Evolutionary conservation across 2,329 filamentous ascomycete genomes (phyloP).

Genomic region (Talaromyces rugulosus): DNA sequence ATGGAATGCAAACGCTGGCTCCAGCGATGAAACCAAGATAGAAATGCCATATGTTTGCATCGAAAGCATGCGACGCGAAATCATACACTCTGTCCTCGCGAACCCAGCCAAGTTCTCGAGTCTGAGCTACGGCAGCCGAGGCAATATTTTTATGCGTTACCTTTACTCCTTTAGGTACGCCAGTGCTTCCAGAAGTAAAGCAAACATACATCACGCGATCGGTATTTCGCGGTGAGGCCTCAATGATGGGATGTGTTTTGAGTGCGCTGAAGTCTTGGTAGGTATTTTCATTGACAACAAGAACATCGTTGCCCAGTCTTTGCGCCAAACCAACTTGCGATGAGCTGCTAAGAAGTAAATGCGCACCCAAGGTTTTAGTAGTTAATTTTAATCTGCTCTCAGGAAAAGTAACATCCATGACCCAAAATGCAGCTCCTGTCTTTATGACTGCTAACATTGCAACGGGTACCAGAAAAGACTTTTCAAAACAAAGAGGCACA

Average conservation of each 20-base stretch:
- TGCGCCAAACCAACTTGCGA: neutral
- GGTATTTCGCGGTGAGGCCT: neutral
- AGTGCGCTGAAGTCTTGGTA: too few species aligned
- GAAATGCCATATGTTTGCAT: slow-evolving; percentile 21
- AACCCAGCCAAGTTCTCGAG: slow-evolving; percentile 37
- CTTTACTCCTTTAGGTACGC: slow-evolving; percentile 4
- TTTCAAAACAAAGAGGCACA: slow-evolving; percentile 10
- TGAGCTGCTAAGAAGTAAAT: neutral
- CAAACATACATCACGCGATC: neutral
- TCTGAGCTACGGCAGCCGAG: slow-evolving; percentile 47
- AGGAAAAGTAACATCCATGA: slow-evolving; percentile 3
- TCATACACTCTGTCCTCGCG: slow-evolving; percentile 54
- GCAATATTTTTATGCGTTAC: slow-evolving; percentile 39
- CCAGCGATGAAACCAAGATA: neutral
- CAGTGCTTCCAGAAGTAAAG: slow-evolving; percentile 10
- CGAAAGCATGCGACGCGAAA: slow-evolving; percentile 47
- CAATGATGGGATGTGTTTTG: neutral
- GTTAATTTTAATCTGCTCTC: neutral
- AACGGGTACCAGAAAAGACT: neutral
- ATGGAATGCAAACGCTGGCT: slow-evolving; percentile 30
- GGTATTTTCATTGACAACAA: neutral
- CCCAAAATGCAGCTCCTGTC: slow-evolving; percentile 1
- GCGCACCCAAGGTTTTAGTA: neutral
- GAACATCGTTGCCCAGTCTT: neutral
- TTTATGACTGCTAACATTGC: slow-evolving; percentile 11